phyloP scores from a whole-genome alignment of 2,329 filamentous ascomycete species.

The Verticillium albo-atrum region DNA sequence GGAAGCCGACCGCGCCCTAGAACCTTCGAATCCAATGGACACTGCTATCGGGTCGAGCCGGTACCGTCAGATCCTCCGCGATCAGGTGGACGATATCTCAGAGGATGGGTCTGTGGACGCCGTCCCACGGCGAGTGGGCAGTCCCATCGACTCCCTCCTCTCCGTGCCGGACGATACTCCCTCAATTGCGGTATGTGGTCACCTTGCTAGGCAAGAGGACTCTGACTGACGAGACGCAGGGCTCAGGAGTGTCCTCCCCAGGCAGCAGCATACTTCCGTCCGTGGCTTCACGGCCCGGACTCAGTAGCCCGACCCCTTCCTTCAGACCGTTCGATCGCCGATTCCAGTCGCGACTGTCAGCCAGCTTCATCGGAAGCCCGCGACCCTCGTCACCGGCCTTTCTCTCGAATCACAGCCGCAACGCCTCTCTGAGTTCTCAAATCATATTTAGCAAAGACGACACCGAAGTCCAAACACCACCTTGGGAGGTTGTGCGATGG shows the following conservation, averaged over 20 bases:
- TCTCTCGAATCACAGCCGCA: constrained; percentile 70
- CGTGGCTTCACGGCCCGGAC: constrained; percentile 59
- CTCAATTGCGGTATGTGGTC: constrained; percentile 65
- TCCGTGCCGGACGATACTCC: constrained; percentile 82
- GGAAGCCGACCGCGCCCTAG: constrained; percentile 16
- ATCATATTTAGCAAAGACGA: constrained; percentile 58
- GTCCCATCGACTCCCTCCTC: constrained; percentile 62
- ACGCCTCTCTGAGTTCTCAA: constrained; percentile 73
- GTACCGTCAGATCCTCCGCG: constrained; percentile 40
- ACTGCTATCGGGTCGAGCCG: constrained; percentile 34
- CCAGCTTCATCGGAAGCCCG: constrained; percentile 53
- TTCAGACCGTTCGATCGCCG: constrained; percentile 91
- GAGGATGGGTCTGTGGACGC: constrained; percentile 52
- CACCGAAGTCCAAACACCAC: constrained; percentile 67
- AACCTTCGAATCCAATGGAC: constrained; percentile 16
- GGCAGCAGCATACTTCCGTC: constrained; percentile 70
- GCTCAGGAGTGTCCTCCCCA: constrained; percentile 60
- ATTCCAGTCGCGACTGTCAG: constrained; percentile 81
- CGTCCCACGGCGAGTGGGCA: constrained; percentile 52
- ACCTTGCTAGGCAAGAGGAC: constrained; percentile 1
- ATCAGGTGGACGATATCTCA: constrained; percentile 39
- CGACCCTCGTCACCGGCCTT: constrained; percentile 76
- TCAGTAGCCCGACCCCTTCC: constrained; percentile 70
- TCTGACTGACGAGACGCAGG: constrained; percentile 37
- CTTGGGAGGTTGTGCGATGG: constrained; percentile 98